Evolutionary conservation across 768 basidiomycete genomes (phyloP).

Genomic region (Auriculariales sp.): DNA sequence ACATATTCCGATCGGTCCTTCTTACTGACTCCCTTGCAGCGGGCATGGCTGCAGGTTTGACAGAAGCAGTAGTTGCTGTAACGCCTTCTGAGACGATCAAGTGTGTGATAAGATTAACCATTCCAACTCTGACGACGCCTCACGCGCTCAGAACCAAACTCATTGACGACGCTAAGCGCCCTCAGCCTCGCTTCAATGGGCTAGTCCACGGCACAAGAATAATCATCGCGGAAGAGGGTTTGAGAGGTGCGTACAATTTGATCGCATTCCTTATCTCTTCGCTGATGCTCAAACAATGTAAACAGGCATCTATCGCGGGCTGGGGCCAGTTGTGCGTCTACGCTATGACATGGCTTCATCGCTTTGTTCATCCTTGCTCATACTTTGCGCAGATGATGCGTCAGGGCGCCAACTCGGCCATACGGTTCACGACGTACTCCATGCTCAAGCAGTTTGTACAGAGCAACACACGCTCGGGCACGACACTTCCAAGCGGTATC

Average conservation of each 20-base stretch:
- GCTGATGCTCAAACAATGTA: neutral
- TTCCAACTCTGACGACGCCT: neutral
- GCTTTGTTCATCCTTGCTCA: too few species aligned
- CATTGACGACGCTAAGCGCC: conserved; percentile 83
- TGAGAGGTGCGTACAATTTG: conserved; percentile 27
- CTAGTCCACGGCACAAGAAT: conserved; percentile 68
- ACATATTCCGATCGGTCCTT: too few species aligned
- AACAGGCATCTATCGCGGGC: conserved; percentile 69
- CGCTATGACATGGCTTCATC: neutral
- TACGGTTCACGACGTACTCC: conserved; percentile 89
- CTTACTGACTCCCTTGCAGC: conserved; percentile 11
- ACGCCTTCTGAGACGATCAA: conserved; percentile 98
- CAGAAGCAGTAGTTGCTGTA: conserved; percentile 85
- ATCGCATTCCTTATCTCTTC: neutral
- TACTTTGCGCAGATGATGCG: conserved; percentile 77
- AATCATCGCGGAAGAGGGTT: conserved; percentile 77
- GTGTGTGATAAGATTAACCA: conserved; percentile 27
- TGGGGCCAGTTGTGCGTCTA: conserved; percentile 77
- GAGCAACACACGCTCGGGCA: conserved; percentile 68
- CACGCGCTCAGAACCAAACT: conserved; percentile 69
- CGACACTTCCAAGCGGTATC: conserved; percentile 69
- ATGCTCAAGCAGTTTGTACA: conserved; percentile 90
- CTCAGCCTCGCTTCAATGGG: conserved; percentile 75
- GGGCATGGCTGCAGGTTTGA: conserved; percentile 62
- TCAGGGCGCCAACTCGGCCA: conserved; percentile 94